phyloP scores from a whole-genome alignment of 768 basidiomycete species.

The Sarcomyxa edulis region DNA sequence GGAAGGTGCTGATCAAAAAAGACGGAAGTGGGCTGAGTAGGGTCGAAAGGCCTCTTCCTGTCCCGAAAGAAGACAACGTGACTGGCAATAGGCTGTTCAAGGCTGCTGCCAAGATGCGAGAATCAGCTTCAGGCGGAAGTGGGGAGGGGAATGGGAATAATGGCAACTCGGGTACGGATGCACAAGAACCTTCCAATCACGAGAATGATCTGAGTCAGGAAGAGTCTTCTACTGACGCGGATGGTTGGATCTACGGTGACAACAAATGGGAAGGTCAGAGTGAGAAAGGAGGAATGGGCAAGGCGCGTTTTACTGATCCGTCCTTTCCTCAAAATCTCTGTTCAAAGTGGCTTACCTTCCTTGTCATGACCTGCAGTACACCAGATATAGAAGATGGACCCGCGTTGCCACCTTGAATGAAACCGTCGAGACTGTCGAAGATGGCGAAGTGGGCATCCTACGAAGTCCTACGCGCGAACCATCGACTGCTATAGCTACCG shows the following conservation, averaged over 20 bases:
- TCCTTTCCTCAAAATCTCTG: constrained; percentile 1
- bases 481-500: no score
- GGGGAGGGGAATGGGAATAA: constrained; percentile 6
- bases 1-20: constrained; percentile 69
- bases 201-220: constrained; percentile 40
- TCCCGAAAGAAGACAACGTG: constrained; percentile 37
- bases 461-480: no score
- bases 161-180: constrained; percentile 16
- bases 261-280: constrained; percentile 90
- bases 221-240: constrained; percentile 65
- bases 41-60: constrained; percentile 59
- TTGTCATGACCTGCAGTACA: constrained; percentile 49
- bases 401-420: constrained; percentile 77
- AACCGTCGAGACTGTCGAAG: constrained; percentile 52
- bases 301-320: constrained; percentile 35
- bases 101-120: constrained; percentile 47
- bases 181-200: constrained; percentile 20
- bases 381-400: constrained; percentile 82
- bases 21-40: constrained; percentile 46
- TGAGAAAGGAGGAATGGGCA: constrained; percentile 79
- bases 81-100: constrained; percentile 42
- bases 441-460: constrained; percentile 22
- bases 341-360: constrained; percentile 1
- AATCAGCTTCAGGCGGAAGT: constrained; percentile 15
- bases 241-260: constrained; percentile 92